Conservation (phyloP, 805 yeast species). For the Ogataea wickerhamii region DNA sequence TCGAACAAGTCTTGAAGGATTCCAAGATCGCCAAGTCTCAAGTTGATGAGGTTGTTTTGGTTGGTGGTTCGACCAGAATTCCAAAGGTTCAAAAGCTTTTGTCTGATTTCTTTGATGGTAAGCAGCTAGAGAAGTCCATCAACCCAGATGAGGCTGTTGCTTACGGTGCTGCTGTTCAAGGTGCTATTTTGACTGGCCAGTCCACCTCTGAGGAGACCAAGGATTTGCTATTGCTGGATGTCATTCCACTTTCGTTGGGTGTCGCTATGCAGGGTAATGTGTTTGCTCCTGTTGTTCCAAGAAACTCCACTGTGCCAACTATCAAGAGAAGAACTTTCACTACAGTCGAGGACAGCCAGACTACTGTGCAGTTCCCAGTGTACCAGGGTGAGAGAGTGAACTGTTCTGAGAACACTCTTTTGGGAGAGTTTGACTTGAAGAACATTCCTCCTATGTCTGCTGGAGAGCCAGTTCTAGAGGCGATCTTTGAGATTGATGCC, state of each 20-base stretch:
- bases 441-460: constrained; percentile 98
- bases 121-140: constrained; percentile 93
- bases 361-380: constrained; percentile 98
- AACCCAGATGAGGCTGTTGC: constrained; percentile 99
- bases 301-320: constrained; percentile 99
- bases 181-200: constrained; percentile 94
- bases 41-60: constrained; percentile 92
- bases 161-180: constrained; percentile 99
- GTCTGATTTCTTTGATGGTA: constrained; percentile 94
- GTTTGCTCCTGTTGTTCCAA: constrained; percentile 97
- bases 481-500: constrained; percentile 98
- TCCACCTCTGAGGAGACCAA: constrained; percentile 89
- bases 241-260: constrained; percentile 97
- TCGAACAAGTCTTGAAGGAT: constrained; percentile 92
- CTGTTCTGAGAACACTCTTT: constrained; percentile 94
- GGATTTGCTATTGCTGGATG: constrained; percentile 93
- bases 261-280: constrained; percentile 99
- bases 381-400: constrained; percentile 99
- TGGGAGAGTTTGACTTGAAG: constrained; percentile 98
- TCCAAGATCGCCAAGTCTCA: constrained; percentile 78
- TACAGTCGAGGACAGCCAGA: constrained; percentile 97
- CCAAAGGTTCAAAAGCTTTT: constrained; percentile 96
- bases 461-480: constrained; percentile 99
- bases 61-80: constrained; percentile 99
- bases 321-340: constrained; percentile 98